phyloP scores from a whole-genome alignment of 1,284 basidiomycete genomes.

The Trametes sp. region DNA sequence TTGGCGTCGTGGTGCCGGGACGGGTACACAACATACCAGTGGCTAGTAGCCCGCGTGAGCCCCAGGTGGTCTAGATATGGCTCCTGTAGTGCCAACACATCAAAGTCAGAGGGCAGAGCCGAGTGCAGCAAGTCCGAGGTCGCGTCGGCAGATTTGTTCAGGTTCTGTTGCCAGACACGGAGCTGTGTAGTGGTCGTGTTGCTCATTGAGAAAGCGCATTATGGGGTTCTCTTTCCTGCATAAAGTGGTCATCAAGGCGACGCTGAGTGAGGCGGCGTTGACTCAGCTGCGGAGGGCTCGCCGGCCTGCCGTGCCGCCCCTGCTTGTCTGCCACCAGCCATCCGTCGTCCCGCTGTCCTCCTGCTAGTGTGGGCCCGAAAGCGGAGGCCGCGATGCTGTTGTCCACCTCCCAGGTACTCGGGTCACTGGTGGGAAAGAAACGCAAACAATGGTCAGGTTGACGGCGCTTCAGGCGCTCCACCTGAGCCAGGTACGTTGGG shows the following conservation, averaged over 20 bases:
- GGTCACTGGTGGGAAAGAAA: constrained; percentile 26
- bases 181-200: background rate
- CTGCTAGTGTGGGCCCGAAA: background rate
- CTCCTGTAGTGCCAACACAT: constrained; percentile 46
- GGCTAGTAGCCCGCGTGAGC: constrained; percentile 24
- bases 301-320: background rate
- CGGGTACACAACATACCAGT: constrained; percentile 43
- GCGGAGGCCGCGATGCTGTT: background rate
- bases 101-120: constrained; percentile 30
- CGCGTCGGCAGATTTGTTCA: constrained; percentile 40
- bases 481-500: constrained; percentile 4
- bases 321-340: background rate
- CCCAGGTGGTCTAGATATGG: constrained; percentile 38
- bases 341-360: background rate
- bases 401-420: constrained; percentile 19
- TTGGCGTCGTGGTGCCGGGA: constrained; percentile 19
- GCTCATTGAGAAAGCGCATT: background rate
- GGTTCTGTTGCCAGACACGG: constrained; percentile 40
- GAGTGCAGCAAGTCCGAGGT: constrained; percentile 35
- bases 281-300: background rate
- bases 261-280: background rate
- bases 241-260: background rate
- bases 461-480: background rate
- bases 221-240: background rate
- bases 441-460: constrained; percentile 18